Base-by-base conservation (phyloP, 2,329 filamentous ascomycete genomes). In the Trichoderma guizhouense region DNA sequence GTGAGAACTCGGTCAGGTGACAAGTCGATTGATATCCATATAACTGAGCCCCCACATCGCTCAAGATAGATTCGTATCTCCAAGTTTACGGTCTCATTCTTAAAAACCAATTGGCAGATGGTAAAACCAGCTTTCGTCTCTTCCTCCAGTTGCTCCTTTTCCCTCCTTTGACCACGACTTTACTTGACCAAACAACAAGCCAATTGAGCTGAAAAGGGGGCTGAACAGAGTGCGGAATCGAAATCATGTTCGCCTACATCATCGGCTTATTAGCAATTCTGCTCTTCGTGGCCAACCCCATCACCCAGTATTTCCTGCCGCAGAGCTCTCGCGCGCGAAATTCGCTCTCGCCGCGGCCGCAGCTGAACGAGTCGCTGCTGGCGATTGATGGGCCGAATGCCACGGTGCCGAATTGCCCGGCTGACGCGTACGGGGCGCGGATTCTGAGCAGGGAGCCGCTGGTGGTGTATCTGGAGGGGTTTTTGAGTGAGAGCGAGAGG, bases 391-490 rank as follows among this genome's bases (percentile, higher is more conserved):
- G 71, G 7, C 74, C 77, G 53, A 81, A 83, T 74, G 80, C 80
- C 64, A 81, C 81, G 24, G 75, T 74, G 30, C 75, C 77, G 66
- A 77, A 75, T 9, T 87, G 85, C 69, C 76, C 78, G 0, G 76
- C 79, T 1, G 82, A 86, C 72, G 74, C 80, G 2, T 87, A 87
- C 76, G 79, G 80, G 1, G 82, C 86, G 55, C 84, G 86, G 70
- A 80, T 88, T 28, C 77, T 85, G 71, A 86, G 82, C 58, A 82
- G 83, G 69, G 84, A 84, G 70, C 87, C 87, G 24, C 76, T 89
- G 47, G 85, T 89, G 3, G 75, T 89, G 5, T 89, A 89, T 73
- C 79, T 89, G 14, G 85, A 88, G 78, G 80, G 83, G 21, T 89
- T 89, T 74, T 74, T 89, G 68, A 82, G 80, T 15, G 73, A 74